Evolutionary conservation across 2,329 filamentous ascomycete genomes (phyloP).

Genomic region (Microdochium nivale): DNA sequence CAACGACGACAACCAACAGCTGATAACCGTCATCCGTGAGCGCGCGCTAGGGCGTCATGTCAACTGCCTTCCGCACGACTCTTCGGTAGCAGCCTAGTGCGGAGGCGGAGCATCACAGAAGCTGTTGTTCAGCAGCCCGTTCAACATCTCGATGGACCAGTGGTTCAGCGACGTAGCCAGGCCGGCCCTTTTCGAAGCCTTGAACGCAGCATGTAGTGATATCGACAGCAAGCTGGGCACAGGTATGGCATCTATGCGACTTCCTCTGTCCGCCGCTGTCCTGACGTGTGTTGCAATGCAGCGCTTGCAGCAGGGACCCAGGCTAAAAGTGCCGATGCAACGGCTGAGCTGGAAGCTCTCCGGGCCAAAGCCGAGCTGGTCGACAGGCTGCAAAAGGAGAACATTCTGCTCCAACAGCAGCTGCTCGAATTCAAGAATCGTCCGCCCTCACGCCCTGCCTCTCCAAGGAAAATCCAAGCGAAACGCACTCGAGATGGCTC

Average conservation of each 20-base stretch:
- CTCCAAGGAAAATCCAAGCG: constrained; percentile 1
- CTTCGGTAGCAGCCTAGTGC: not conserved
- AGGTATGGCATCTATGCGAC: constrained; percentile 9
- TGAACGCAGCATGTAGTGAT: constrained; percentile 14
- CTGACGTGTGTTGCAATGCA: not conserved
- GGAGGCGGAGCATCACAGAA: not conserved
- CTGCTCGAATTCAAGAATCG: constrained; percentile 20
- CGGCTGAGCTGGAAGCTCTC: constrained; percentile 25
- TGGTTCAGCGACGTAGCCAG: constrained; percentile 19
- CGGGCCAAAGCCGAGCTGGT: constrained; percentile 20
- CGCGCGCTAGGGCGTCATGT: not conserved
- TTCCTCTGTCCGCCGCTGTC: not conserved
- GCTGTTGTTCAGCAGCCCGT: not conserved
- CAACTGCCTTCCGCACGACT: not conserved
- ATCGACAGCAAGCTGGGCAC: constrained; percentile 14
- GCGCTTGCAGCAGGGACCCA: not conserved
- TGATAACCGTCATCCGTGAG: too few species aligned
- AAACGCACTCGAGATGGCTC: not conserved
- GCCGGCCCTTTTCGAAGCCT: constrained; percentile 16
- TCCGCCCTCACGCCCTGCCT: constrained; percentile 3
- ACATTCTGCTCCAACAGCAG: constrained; percentile 28
- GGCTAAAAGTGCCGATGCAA: constrained; percentile 12
- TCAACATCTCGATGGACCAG: constrained; percentile 12
- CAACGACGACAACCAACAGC: not conserved
- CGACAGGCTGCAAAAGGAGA: constrained; percentile 31